These are phyloP conservation scores for Paramecium biaurelia DNA, from an alignment of 73 alveolate species.

Conservation along the genomic window DNA sequence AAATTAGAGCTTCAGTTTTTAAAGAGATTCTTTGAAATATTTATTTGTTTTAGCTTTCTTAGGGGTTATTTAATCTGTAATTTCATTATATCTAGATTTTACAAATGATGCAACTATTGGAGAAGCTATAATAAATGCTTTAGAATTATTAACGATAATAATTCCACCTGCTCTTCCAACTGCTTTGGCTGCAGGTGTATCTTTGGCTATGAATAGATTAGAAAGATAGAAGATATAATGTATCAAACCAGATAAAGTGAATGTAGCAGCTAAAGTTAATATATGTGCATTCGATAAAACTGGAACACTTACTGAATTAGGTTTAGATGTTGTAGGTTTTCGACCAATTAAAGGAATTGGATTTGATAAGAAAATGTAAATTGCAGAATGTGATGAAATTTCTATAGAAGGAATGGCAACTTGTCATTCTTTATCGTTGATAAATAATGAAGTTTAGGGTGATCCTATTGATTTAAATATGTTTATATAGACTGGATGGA, in stretches of 20 bases:
- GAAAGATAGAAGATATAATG: constrained; percentile 75
- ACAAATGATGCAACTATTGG: constrained; percentile 58
- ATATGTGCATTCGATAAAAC: constrained; percentile 80
- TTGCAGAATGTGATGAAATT: constrained; percentile 44
- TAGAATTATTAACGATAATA: constrained; percentile 70
- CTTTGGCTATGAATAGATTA: constrained; percentile 75
- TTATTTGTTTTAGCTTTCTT: constrained; percentile 64
- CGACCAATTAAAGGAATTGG: constrained; percentile 50
- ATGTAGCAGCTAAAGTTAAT: constrained; percentile 87
- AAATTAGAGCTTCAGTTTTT: constrained; percentile 72
- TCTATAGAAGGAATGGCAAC: constrained; percentile 73
- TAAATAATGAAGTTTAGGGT: constrained; percentile 78
- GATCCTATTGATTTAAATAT: constrained; percentile 90
- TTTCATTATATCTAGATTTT: constrained; percentile 33
- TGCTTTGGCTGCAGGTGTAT: constrained; percentile 75
- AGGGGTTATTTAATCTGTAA: constrained; percentile 10
- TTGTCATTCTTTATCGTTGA: constrained; percentile 83
- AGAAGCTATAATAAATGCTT: constrained; percentile 8
- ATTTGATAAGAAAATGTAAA: constrained; percentile 31
- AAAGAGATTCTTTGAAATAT: constrained; percentile 69
- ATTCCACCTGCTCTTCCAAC: constrained; percentile 87
- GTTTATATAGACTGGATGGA: constrained; percentile 88
- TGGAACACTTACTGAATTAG: constrained; percentile 91
- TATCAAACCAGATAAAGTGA: constrained; percentile 84
- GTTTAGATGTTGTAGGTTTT: constrained; percentile 78